Conservation (phyloP, 495 filamentous ascomycete genomes). For the Aspergillus conjunctus region DNA sequence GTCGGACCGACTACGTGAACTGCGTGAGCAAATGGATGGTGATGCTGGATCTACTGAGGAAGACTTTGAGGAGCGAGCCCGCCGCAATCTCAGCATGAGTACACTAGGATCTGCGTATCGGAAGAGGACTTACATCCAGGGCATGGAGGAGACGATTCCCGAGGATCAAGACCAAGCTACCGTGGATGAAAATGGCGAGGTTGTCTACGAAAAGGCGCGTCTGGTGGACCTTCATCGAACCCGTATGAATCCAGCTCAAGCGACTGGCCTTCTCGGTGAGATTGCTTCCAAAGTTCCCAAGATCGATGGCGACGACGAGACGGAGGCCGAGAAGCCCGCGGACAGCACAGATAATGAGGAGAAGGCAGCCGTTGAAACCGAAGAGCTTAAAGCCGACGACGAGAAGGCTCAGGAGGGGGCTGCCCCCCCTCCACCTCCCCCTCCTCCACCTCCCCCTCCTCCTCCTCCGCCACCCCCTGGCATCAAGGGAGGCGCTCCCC, state of each 20-base stretch:
- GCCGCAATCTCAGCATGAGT: constrained; percentile 52
- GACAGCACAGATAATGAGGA: constrained; percentile 37
- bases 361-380: constrained; percentile 11
- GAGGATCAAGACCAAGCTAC: constrained; percentile 39
- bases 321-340: constrained; percentile 28
- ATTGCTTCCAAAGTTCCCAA: constrained; percentile 75
- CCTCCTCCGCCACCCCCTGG: constrained; percentile 23
- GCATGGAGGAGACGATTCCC: constrained; percentile 40
- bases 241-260: constrained; percentile 71
- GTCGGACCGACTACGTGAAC: constrained; percentile 86
- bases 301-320: constrained; percentile 74
- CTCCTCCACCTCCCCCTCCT: constrained; percentile 39
- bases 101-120: constrained; percentile 67
- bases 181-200: constrained; percentile 44
- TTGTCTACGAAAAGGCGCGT: constrained; percentile 66
- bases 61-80: constrained; percentile 54
- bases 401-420: constrained; percentile 51
- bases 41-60: constrained; percentile 44
- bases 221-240: constrained; percentile 70
- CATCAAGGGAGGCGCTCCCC: constrained; percentile 40
- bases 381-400: constrained; percentile 23
- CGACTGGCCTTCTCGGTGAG: constrained; percentile 75
- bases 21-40: constrained; percentile 94
- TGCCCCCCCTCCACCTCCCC: constrained; percentile 47
- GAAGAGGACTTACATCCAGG: constrained; percentile 58